Base-by-base conservation (phyloP, 2,329 filamentous ascomycete genomes). In the Talaromyces sp. region DNA sequence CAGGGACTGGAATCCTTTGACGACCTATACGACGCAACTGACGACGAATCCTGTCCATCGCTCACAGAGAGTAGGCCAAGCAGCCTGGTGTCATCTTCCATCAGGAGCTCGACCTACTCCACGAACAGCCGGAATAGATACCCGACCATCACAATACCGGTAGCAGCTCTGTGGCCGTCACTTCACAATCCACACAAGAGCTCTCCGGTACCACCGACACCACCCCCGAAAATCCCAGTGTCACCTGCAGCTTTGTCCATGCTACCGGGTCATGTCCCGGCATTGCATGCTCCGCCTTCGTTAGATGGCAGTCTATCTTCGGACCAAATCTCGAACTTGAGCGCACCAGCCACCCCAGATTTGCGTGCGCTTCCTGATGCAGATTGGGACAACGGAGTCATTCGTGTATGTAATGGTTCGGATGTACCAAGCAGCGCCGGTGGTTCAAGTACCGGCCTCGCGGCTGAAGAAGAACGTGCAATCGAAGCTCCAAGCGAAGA, bases 281-380 rank as follows among this genome's bases (percentile, higher is more conserved):
- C 86, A 40, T 84, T 87, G 33, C 93, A 91, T 60, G 89, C 91
- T 5, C 89, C 93, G 4, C 94, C 94, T 3, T 97, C 94, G 4
- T 82, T 96, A 3, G 93, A 96, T 77, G 93, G 92, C 27, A 96
- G 92, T 76, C 79, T 95, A 69, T 89, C 87, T 8, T 96, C 93
- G 2, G 93, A 97, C 71, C 92, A 96, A 73, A 84, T 96, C 75
- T 91, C 92, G 1, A 85, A 84, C 59, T 84, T 92, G 73, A 96
- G 92, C 70, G 91, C 91, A 56, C 92, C 94, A 5, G 87, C 90
- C 10, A 97, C 93, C 0, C 93, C 93, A 14, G 83, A 94, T 63
- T 83, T 91, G 66, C 85, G 77, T 33, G 79, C 80, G 9, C 79
- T 82, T 40, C 78, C 82, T 18, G 84, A 85, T 54, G 79, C 82